Evolutionary conservation across 257 asterid species (phyloP), one percentile per base, ranked within the genome.

Genomic region (Leonotis leonurus): DNA sequence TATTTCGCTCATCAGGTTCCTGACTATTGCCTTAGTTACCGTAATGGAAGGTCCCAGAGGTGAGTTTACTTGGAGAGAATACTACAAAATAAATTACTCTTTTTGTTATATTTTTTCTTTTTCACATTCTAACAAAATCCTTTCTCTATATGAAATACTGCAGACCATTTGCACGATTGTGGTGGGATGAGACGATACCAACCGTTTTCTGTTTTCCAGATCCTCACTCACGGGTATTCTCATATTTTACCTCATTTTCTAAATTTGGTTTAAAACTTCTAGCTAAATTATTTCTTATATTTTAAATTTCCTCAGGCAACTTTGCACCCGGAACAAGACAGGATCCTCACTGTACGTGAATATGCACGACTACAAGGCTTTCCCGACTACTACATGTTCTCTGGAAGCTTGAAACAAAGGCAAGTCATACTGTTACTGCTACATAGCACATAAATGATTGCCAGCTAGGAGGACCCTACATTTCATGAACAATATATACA

Each of bases 171-270:
- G 75, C 58, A 49, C 71, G 84, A 25, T 37, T 81, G 71, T 81
- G 84, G 87, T 78, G 84, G 80, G 80, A 78, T 37, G 87, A 78
- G 63, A 81, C 84, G 17, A 77, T 81, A 27, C 71, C 87, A 9
- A 78, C 80, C 1, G 78, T 80, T 65, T 49, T 80, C 65, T 79
- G 84, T 63, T 69, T 27, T 27, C 84, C 84, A 4, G 81, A 69
- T 66, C 17, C 11, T 52, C 84, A 62, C 74, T 14, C 16, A 26
- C 74, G 77, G 71, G 84, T 79, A 36, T 62, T 66, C n/a, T n/a
- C 62, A 65, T 75, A 49, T 63, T 56, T 44, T 3, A 18, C 66
- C 52, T 59, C 24, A 1, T 35, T 24, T 27, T 26, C 60, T 63
- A 37, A n/a, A 35, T 32, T 46, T 49, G 17, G 20, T 41, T 52